A percentile compares a stretch with the other conserved stretches of the same genome.
Conservation (phyloP, 176 grass and related monocot species). For the Eremochloa ophiuroides region DNA sequence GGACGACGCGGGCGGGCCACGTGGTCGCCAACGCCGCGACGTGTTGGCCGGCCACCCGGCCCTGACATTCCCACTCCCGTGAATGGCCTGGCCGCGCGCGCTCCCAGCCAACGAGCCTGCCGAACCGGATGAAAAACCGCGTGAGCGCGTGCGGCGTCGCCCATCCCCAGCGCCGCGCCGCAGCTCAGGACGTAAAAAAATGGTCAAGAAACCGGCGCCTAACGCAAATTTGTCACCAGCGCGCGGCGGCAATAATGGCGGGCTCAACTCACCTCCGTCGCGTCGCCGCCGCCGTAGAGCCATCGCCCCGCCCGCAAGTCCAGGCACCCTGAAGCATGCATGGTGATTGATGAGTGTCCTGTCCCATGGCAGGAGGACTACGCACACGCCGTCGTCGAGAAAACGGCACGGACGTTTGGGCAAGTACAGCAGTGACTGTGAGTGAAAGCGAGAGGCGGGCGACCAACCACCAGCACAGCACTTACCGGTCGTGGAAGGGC, state of each 20-base stretch:
- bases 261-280: constrained; percentile 55
- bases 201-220: constrained; percentile 8
- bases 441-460: neutral
- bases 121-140: constrained; percentile 22
- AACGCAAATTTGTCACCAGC: neutral
- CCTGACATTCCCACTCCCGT: constrained; percentile 46
- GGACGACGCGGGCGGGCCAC: constrained; percentile 5
- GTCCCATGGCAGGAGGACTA: neutral
- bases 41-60: constrained; percentile 24
- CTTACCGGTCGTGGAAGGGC: constrained; percentile 48
- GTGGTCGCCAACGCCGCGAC: constrained; percentile 27
- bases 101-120: constrained; percentile 15
- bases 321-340: constrained; percentile 55
- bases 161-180: neutral
- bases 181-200: neutral
- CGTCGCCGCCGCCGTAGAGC: constrained; percentile 49
- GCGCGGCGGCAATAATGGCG: too few species aligned
- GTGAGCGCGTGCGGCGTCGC: constrained; percentile 16
- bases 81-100: too few species aligned
- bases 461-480: too few species aligned
- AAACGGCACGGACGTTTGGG: neutral
- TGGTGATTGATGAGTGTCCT: too few species aligned
- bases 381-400: neutral
- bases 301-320: constrained; percentile 56
- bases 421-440: neutral